Base-by-base conservation (phyloP, 2,329 filamentous ascomycete species). In the Monilinia polystroma region DNA sequence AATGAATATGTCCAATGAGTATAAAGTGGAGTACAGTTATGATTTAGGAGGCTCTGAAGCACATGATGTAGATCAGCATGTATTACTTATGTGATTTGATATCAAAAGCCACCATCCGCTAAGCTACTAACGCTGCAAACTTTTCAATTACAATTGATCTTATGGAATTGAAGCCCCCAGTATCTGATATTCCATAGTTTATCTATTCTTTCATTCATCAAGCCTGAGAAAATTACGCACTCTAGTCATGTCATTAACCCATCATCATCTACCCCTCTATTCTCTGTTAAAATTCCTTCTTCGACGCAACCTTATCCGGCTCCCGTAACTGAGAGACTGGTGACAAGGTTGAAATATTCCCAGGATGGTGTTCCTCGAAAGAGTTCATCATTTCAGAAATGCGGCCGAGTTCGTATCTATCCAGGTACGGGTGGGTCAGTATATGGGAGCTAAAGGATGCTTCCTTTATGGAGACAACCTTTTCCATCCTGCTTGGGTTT, bases 401-500 rank as follows among this genome's bases (percentile, higher is more conserved):
- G 3, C 52, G 38, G 12, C 29, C 53, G 14, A 64, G 10, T n/a
- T 66, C 53, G 18, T 53, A 64, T 64, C 62, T 66, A 60, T 66
- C 47, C 18, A 51, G 35, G 57, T 14, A 23, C 29, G 18, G 35
- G 43, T 23, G 26, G 38, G 10, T 58, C n/a, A 51, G 32, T 16
- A n/a, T 38, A 5, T 47, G 29, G 4, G 26, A 53, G 35, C 7
- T 45, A 20, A 45, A 14, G 10, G 7, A 8, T 12, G 1, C 12
- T 47, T 47, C 32, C 8, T 43, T 32, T 35, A 20, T 18, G 14
- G 20, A 35, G 29, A 41, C 38, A 64, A 66, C 58, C 65, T 66
- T 66, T 66, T 55, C 65, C 65, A 66, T 11, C 43, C 43, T 41
- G 57, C 52, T n/a, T 53, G 51, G 14, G 38, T 45, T 18, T 66